Evolutionary conservation across 352 stramenopile genomes (phyloP).

Genomic region (Globisporangium lucens): DNA sequence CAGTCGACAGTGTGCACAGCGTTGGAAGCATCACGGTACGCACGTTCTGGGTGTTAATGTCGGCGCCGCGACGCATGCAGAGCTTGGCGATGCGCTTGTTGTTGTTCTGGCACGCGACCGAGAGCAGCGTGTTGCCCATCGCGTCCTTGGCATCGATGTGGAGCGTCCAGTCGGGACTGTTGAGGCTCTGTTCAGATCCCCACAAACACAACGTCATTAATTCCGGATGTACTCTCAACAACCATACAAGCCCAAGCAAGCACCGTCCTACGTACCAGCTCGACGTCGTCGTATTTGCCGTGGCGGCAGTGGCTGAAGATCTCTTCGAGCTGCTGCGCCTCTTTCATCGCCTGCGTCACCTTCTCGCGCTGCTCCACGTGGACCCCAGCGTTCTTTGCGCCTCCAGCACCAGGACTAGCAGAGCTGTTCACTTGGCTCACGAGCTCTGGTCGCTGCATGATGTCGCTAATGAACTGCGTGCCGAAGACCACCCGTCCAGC

Average conservation of each 20-base stretch:
- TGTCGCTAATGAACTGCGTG: conserved; percentile 59
- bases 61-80: conserved; percentile 87
- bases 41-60: conserved; percentile 93
- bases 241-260: conserved; percentile 2
- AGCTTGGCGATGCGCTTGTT: conserved; percentile 96
- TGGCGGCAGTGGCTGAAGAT: conserved; percentile 90
- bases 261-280: conserved; percentile 38
- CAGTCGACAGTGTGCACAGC: not conserved
- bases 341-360: conserved; percentile 78
- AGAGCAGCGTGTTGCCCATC: conserved; percentile 92
- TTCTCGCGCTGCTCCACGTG: conserved; percentile 59
- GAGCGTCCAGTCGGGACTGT: conserved; percentile 88
- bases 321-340: conserved; percentile 86
- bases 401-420: not conserved
- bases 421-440: conserved; percentile 14
- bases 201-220: not conserved
- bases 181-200: conserved; percentile 58
- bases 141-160: conserved; percentile 91
- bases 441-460: conserved; percentile 58
- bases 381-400: conserved; percentile 11
- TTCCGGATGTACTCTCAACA: conserved; percentile 14
- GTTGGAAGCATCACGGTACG: conserved; percentile 6
- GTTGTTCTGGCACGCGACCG: conserved; percentile 94
- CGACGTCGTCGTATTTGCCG: conserved; percentile 87
- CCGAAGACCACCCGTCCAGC: conserved; percentile 61